Conservation (phyloP, 176 grass and related monocot genomes). For the Raddia guianensis region DNA sequence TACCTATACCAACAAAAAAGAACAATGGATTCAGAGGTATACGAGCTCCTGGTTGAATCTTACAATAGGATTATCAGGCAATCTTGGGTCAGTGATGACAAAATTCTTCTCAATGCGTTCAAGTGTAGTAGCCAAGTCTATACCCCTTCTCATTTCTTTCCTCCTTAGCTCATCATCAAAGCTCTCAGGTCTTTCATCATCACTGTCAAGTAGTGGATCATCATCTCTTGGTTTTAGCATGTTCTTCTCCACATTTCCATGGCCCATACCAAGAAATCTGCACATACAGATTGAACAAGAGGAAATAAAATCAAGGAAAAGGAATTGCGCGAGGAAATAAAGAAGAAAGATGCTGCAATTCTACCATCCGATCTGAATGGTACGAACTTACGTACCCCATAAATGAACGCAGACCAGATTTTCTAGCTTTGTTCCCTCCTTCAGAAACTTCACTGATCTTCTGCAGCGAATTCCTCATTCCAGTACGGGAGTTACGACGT, state of each 20-base stretch:
- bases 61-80: slow-evolving; percentile 88
- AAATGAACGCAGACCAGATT: slow-evolving; percentile 74
- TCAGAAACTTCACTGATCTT: slow-evolving; percentile 79
- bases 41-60: slow-evolving; percentile 20
- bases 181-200: slow-evolving; percentile 82
- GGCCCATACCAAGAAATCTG: slow-evolving; percentile 65
- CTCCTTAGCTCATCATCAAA: slow-evolving; percentile 74
- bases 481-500: slow-evolving; percentile 40
- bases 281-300: slow-evolving; percentile 2
- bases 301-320: neutral
- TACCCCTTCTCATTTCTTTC: slow-evolving; percentile 98
- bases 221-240: slow-evolving; percentile 63
- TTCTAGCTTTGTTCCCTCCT: slow-evolving; percentile 57
- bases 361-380: neutral
- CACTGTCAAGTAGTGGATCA: slow-evolving; percentile 66
- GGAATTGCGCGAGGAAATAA: neutral
- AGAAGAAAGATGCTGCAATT: slow-evolving; percentile 9
- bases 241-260: slow-evolving; percentile 55
- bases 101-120: slow-evolving; percentile 95
- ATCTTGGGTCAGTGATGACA: slow-evolving; percentile 75
- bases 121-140: slow-evolving; percentile 94
- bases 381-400: slow-evolving; percentile 59
- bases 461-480: slow-evolving; percentile 66
- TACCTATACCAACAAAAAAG: slow-evolving; percentile 14
- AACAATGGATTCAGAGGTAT: neutral